Base-by-base conservation (phyloP, 805 yeast species). In the Saccharomycopsis microspora region DNA sequence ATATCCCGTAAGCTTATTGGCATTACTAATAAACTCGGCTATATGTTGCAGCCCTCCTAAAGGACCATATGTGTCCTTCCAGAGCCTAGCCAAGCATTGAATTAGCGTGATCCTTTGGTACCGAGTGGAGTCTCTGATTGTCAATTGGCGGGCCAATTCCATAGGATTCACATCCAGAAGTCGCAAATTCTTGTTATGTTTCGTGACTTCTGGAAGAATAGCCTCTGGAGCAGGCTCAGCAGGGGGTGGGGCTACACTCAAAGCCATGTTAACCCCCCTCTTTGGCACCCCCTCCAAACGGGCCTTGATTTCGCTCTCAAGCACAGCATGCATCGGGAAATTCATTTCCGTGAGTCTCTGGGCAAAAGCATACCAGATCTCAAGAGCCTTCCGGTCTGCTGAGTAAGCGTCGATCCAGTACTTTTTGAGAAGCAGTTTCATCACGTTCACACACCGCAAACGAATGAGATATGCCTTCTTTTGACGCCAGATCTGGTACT, bases 81-180 rank as follows among this genome's bases (percentile, higher is more conserved):
- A 85, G 0, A 81, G 80, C 57, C 90, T 77, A 43, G 81, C 78
- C 43, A 88, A 65, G 58, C 93, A 80, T 56, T 89, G 93, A 55
- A 75, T 75, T 45, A 79, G 76, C 10, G 79, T 74, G 42, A 90
- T 83, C 49, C 74, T 71, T n/a, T 76, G 65, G 60, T 82, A 89
- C 33, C 79, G 64, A 41, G 71, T 74, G 58, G 79, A 85, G 60
- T 87, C 96, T 47, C 80, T 70, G n/a, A 86, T 61, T 0, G 96
- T 85, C 47, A 90, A 64, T 62, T 90, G 97, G 45, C 88, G 70
- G 0, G 97, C 96, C 54, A 89, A 70, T 51, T 80, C 90, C 44
- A 74, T 65, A 33, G 85, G 76, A 55, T 84, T 89, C 45, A 86
- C 74, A 45, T 85, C 93, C 50, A 76, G 62, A 32, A 82, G 63